These are phyloP conservation scores for Leccinum fuscescens DNA, from an alignment of 1,284 basidiomycete species.

Conservation along the genomic window DNA sequence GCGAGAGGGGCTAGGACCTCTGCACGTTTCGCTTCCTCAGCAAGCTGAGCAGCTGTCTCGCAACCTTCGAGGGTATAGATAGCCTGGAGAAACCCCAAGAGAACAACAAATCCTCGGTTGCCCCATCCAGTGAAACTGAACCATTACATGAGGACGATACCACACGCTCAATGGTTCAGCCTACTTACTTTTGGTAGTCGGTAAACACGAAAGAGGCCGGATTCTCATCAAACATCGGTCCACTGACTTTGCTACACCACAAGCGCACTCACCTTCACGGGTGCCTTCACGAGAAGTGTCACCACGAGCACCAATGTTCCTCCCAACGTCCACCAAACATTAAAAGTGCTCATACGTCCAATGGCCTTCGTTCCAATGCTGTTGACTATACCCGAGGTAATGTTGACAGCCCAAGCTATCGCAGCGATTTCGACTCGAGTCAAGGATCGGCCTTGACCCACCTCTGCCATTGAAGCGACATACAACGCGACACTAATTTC, in stretches of 20 bases:
- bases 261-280: slow-evolving; percentile 42
- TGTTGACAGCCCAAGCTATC: slow-evolving; percentile 59
- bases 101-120: slow-evolving; percentile 54
- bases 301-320: slow-evolving; percentile 59
- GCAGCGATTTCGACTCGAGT: slow-evolving; percentile 51
- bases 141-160: slow-evolving; percentile 1
- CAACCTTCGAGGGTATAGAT: slow-evolving; percentile 65
- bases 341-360: slow-evolving; percentile 54
- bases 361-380: slow-evolving; percentile 58
- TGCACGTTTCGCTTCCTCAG: slow-evolving; percentile 57
- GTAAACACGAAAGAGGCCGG: slow-evolving; percentile 55
- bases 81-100: slow-evolving; percentile 48
- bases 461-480: slow-evolving; percentile 53
- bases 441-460: slow-evolving; percentile 45
- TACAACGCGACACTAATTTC: slow-evolving; percentile 50
- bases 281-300: slow-evolving; percentile 54
- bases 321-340: slow-evolving; percentile 62
- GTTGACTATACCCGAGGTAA: slow-evolving; percentile 53
- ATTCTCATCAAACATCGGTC: slow-evolving; percentile 39
- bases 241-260: neutral
- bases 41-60: slow-evolving; percentile 62
- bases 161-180: neutral
- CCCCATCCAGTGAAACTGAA: slow-evolving; percentile 56
- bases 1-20: slow-evolving; percentile 57
- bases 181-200: slow-evolving; percentile 51